Percentiles rank a stretch among this genome's conserved stretches.
Conservation (phyloP, 768 basidiomycete species). For the Termitomyces sp. region DNA sequence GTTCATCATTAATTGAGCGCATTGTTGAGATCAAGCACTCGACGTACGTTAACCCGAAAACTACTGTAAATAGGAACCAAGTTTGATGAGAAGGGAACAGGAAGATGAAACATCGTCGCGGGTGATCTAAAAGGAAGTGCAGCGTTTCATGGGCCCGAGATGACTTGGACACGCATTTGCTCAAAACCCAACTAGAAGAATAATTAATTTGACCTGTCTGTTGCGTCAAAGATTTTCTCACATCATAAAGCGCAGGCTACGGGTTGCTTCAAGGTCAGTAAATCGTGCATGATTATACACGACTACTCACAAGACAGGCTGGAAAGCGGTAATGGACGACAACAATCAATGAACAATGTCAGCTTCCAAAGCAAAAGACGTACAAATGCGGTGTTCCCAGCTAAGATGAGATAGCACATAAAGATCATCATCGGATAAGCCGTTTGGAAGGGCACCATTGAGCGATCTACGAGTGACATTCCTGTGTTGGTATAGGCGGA, state of each 20-base stretch:
- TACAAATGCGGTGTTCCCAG: slow-evolving; percentile 92
- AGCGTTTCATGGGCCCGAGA: slow-evolving; percentile 75
- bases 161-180: slow-evolving; percentile 50
- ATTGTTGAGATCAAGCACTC: not conserved
- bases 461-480: slow-evolving; percentile 79
- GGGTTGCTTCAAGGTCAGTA: not conserved
- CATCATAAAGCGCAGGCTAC: slow-evolving; percentile 80
- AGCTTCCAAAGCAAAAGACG: slow-evolving; percentile 30
- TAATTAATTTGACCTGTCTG: slow-evolving; percentile 4
- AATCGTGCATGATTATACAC: not conserved
- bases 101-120: slow-evolving; percentile 86
- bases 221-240: slow-evolving; percentile 30
- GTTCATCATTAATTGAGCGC: not conserved
- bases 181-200: slow-evolving; percentile 61
- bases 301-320: slow-evolving; percentile 81
- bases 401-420: slow-evolving; percentile 72
- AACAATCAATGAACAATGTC: slow-evolving; percentile 1
- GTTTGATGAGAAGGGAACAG: slow-evolving; percentile 93
- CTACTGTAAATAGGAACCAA: slow-evolving; percentile 76
- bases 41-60: slow-evolving; percentile 65
- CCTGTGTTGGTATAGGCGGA: slow-evolving; percentile 91
- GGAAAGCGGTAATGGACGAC: not conserved
- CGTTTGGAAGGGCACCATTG: slow-evolving; percentile 87
- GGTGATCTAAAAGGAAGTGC: slow-evolving; percentile 91
- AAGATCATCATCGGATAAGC: slow-evolving; percentile 79